Percentiles rank a stretch among this genome's conserved stretches.
Evolutionary conservation across 164 flowering plant species (phyloP).

Genomic region (Stephania cephalantha): DNA sequence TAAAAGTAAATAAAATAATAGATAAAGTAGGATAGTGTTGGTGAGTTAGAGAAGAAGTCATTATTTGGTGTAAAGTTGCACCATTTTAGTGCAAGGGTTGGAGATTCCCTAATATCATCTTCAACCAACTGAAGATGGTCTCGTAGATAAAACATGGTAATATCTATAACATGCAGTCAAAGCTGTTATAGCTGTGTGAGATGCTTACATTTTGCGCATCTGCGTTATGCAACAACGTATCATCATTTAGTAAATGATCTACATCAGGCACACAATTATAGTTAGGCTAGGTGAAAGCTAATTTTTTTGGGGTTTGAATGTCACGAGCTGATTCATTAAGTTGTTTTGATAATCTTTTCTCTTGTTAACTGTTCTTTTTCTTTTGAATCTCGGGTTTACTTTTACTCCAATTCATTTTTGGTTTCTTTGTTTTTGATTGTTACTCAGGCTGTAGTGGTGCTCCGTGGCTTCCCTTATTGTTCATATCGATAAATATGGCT

Average conservation of each 20-base stretch:
- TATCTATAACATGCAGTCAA: not conserved
- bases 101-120: no score
- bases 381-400: not conserved
- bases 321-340: not conserved
- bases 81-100: no score
- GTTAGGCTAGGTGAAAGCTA: no score
- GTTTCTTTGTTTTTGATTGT: not conserved
- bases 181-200: not conserved
- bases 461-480: conserved; percentile 71
- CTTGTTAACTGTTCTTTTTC: not conserved
- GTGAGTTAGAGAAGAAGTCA: no score
- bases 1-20: no score
- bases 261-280: no score
- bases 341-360: not conserved
- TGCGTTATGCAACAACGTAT: no score
- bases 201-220: not conserved
- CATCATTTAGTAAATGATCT: no score
- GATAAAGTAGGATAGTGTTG: no score
- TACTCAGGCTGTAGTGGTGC: conserved; percentile 77
- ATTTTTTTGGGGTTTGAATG: no score
- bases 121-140: no score
- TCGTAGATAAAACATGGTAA: not conserved
- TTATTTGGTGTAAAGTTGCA: no score
- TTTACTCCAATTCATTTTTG: not conserved
- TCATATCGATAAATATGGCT: conserved; percentile 51